phyloP scores from a whole-genome alignment of 805 yeast species.

The Monosporozyma aerobia region DNA sequence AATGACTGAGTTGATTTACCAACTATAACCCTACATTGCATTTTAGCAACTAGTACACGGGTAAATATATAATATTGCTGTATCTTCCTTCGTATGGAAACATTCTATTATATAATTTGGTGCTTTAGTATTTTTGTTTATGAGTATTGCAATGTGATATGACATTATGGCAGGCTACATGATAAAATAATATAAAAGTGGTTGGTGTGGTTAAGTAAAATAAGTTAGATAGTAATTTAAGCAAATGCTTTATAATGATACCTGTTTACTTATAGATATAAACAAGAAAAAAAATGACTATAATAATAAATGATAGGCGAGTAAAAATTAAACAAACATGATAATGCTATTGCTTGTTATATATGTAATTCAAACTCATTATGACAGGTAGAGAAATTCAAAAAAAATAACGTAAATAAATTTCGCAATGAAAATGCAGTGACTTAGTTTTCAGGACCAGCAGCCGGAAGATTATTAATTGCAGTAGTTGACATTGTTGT shows the following conservation, averaged over 20 bases:
- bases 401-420: not conserved
- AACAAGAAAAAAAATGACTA: not conserved
- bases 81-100: not conserved
- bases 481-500: not conserved
- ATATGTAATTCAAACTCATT: not conserved
- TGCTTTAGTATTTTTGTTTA: not conserved
- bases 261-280: not conserved
- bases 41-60: not conserved
- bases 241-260: not conserved
- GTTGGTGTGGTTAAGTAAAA: too few relatives aligned
- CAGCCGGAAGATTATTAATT: not conserved
- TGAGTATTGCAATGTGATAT: not conserved
- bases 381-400: not conserved
- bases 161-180: not conserved
- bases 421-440: not conserved
- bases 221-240: not conserved
- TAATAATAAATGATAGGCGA: not conserved
- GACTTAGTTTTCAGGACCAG: not conserved
- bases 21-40: not conserved
- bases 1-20: not conserved
- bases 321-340: not conserved
- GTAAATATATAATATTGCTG: not conserved
- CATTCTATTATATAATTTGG: not conserved
- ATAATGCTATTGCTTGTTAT: not conserved
- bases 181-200: not conserved